Conservation (phyloP, 2,329 filamentous ascomycete genomes). For the Xylariomycetidae sp. region DNA sequence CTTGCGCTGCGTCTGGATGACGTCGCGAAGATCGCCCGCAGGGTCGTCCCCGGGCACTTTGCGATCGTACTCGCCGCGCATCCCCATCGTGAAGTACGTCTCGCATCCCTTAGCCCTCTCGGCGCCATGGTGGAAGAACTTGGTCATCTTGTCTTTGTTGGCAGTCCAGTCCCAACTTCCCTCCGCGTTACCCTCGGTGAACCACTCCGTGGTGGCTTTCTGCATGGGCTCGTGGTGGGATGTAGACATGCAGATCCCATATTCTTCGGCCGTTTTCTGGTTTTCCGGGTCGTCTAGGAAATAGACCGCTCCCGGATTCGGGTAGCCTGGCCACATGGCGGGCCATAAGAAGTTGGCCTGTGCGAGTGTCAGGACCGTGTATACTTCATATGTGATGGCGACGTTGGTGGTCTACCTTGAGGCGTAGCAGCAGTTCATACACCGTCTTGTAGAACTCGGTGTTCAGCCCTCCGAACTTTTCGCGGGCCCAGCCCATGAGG, state of each 20-base stretch:
- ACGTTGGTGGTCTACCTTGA: constrained; percentile 64
- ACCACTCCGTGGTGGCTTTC: constrained; percentile 41
- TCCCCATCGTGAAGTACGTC: constrained; percentile 45
- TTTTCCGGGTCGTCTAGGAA: constrained; percentile 62
- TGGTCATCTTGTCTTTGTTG: constrained; percentile 47
- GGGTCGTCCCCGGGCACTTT: too few relatives aligned
- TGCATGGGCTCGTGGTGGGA: constrained; percentile 67
- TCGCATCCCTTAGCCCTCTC: constrained; percentile 47
- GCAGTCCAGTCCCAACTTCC: constrained; percentile 52
- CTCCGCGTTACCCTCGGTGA: constrained; percentile 24
- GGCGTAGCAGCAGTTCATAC: constrained; percentile 62
- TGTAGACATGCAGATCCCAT: constrained; percentile 64
- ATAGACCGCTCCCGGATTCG: too few relatives aligned
- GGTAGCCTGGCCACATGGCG: too few relatives aligned
- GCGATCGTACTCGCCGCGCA: constrained; percentile 53
- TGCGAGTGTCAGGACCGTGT: too few relatives aligned
- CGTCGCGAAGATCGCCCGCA: too few relatives aligned
- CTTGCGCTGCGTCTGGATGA: too few relatives aligned
- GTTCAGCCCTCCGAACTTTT: too few relatives aligned
- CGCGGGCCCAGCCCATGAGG: too few relatives aligned
- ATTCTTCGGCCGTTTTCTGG: constrained; percentile 62
- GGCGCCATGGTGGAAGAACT: constrained; percentile 49
- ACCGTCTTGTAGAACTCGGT: constrained; percentile 64
- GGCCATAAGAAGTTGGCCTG: too few relatives aligned
- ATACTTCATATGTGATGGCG: too few relatives aligned